phyloP scores from a whole-genome alignment of 306 rosid genomes.

The Luffa acutangula region DNA sequence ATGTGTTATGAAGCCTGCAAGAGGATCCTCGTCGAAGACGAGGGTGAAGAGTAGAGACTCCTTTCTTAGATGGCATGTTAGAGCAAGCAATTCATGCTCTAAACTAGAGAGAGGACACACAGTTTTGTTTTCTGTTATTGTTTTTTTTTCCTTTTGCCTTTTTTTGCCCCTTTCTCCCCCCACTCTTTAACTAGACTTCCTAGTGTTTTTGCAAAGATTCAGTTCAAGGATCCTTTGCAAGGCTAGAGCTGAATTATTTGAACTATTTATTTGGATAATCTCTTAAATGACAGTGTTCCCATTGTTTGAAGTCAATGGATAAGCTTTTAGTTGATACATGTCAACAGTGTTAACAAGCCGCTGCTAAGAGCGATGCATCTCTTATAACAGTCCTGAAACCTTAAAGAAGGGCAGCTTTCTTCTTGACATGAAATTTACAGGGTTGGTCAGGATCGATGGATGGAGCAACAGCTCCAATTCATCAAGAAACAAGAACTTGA shows the following conservation, averaged over 20 bases:
- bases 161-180: background rate
- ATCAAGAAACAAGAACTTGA: background rate
- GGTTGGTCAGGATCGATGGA: background rate
- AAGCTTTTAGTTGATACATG: background rate
- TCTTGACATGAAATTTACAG: background rate
- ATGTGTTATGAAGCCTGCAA: slow-evolving; percentile 81
- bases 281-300: slow-evolving; percentile 4
- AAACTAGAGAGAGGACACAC: slow-evolving; percentile 2
- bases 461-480: background rate
- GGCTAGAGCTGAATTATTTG: slow-evolving; percentile 1
- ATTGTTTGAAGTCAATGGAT: background rate
- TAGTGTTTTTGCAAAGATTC: background rate
- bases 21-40: slow-evolving; percentile 33
- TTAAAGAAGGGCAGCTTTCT: background rate
- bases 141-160: background rate
- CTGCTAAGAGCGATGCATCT: background rate
- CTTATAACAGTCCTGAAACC: background rate
- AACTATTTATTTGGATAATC: background rate
- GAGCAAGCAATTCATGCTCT: background rate
- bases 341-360: background rate
- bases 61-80: background rate
- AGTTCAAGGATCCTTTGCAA: background rate
- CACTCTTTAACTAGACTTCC: background rate
- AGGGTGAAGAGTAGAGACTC: background rate
- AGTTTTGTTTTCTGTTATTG: slow-evolving; percentile 1